These are phyloP conservation scores for Coriaria nepalensis DNA, from an alignment of 306 rosid species.

Conservation along the genomic window DNA sequence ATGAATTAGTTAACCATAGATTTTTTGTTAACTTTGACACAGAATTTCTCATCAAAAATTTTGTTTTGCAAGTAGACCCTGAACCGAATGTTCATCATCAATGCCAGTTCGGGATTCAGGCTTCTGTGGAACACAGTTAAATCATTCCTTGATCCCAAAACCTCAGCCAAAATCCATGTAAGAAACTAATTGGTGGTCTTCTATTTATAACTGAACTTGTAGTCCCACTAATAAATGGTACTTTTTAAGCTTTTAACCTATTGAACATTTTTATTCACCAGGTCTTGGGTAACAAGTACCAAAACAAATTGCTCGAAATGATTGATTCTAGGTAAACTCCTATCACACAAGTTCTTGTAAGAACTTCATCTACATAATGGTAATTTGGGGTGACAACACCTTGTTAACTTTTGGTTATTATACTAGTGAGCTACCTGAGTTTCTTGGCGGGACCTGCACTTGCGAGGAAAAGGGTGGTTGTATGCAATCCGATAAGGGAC, in stretches of 20 bases:
- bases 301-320: constrained; percentile 86
- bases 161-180: constrained; percentile 84
- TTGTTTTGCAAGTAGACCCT: constrained; percentile 31
- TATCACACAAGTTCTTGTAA: background rate
- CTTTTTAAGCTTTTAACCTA: background rate
- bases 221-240: background rate
- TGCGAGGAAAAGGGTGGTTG: constrained; percentile 96
- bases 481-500: constrained; percentile 89
- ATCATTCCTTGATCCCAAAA: constrained; percentile 87
- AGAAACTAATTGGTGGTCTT: constrained; percentile 1
- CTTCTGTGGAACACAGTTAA: constrained; percentile 82
- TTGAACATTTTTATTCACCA: constrained; percentile 19
- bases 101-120: constrained; percentile 95
- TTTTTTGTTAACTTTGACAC: no score
- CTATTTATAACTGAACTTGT: background rate
- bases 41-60: constrained; percentile 5
- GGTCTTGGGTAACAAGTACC: constrained; percentile 92
- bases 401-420: constrained; percentile 5
- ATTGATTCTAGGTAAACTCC: constrained; percentile 58
- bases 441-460: constrained; percentile 83
- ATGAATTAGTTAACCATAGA: no score
- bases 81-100: constrained; percentile 92
- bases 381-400: constrained; percentile 1
- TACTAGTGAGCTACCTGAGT: constrained; percentile 85
- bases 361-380: background rate